A percentile compares a stretch with the other conserved stretches of the same genome.
phyloP scores from a whole-genome alignment of 805 yeast genomes.

The Isabelozyma pseudorhagii region DNA sequence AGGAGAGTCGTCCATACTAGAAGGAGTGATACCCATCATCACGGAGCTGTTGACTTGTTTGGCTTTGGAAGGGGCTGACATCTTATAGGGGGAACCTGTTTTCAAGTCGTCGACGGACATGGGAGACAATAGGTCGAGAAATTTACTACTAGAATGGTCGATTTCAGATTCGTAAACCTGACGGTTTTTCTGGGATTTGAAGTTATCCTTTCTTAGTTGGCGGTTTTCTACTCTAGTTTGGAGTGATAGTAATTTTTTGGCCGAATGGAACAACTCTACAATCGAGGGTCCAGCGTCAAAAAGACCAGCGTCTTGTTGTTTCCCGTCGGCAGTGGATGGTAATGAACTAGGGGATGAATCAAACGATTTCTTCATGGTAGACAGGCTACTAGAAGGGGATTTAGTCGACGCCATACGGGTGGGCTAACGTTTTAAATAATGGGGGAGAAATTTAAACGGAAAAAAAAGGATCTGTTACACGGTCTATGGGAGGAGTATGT shows the following conservation, averaged over 20 bases:
- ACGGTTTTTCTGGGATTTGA: conserved; percentile 20
- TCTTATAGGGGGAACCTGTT: conserved; percentile 7
- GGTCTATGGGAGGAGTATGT: no score
- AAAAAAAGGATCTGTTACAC: no score
- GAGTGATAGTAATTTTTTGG: conserved; percentile 34
- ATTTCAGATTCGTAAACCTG: background rate
- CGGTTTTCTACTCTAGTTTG: conserved; percentile 40
- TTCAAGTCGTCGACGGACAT: conserved; percentile 35
- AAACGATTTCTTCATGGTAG: background rate
- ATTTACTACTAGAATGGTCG: conserved; percentile 10
- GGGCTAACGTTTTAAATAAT: background rate
- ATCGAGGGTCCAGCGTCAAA: conserved; percentile 26
- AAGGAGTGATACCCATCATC: conserved; percentile 25
- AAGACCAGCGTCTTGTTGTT: background rate
- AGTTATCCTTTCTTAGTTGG: conserved; percentile 31
- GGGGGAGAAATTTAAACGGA: background rate
- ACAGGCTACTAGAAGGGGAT: background rate
- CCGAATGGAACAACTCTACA: conserved; percentile 39
- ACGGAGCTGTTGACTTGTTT: background rate
- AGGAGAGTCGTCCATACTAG: conserved; percentile 27
- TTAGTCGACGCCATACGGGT: background rate
- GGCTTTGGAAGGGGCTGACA: background rate
- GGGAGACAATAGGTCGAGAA: conserved; percentile 39
- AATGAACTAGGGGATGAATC: background rate
- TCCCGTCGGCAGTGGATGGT: background rate